Base-by-base conservation (phyloP, 108 stramenopile species). In the Cyclotella distinguenda region DNA sequence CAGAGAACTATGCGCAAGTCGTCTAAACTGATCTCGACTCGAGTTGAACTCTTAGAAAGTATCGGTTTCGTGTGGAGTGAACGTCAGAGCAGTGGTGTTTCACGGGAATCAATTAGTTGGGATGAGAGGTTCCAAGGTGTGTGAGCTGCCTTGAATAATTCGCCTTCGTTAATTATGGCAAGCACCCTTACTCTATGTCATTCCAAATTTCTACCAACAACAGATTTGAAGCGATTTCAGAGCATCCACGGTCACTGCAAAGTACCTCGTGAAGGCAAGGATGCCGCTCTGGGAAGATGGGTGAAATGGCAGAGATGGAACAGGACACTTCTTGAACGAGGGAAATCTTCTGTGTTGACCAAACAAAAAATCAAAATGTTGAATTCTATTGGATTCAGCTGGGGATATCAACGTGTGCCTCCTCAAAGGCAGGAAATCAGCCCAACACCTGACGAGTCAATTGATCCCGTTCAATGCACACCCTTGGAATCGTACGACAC, bases 51-150 rank as follows among this genome's bases (percentile, higher is more conserved):
- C 4, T 26, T 65, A 6, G 64, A 65, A 25, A 31, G 38, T n/a
- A 65, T 65, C 25, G 64, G 64, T 1, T 65, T 65, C 40, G 64
- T 65, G 1, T 65, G 64, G 64, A 62, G 43, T 31, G 60, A 62
- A 26, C 60, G 60, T 18, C 28, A 27, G 18, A 16, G 16, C 34
- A 62, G 43, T 33, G 19, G 26, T 23, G 12, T 12, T 1, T 34
- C 33, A 48, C 43, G 60, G 2, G 60, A 45, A 25, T 30, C 46
- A 21, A 45, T 18, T 47, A 62, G 60, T 32, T 62, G 60, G 60
- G 60, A 62, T 47, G 44, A 34, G 31, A 47, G 60, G 4, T 62
- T 45, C 21, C 25, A 46, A 45, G 60, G 60, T 62, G 31, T 1
- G 60, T 46, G 11, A 34, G 10, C 6, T 10, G 16, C 26, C 9